Base-by-base conservation (phyloP, 768 basidiomycete genomes). In the Termitomyces heimii region DNA sequence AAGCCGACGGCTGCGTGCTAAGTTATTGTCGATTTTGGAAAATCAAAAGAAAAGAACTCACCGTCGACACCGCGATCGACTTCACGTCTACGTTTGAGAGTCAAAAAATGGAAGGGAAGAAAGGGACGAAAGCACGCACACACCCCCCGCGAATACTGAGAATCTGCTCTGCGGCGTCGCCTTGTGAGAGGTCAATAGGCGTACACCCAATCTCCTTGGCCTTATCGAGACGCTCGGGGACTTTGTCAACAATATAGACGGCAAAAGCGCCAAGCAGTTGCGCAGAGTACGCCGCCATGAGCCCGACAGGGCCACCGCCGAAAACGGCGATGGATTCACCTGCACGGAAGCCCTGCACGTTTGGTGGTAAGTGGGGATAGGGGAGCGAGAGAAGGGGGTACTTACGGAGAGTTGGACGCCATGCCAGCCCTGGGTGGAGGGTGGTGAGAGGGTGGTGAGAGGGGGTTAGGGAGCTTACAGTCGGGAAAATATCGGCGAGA, bases 271-370 rank as follows among this genome's bases (percentile, higher is more conserved):
- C 82, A 29, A 80, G 77, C 1, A 82, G 65, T 6, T 73, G 62
- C 1, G 81, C 81, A 37, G 80, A 81, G 62, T 83, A 82, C 0
- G 80, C 81, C 1, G 81, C 81, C 81, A 83, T 83, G 35, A 83
- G 75, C 1, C 82, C 81, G 14, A 80, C 77, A 10, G 78, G 79
- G 8, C 77, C 81, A 8, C 78, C 81, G 18, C 81, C 81, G 56
- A 81, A 82, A 20, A 83, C 77, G 3, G 70, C 80, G 46, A 83
- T 58, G 13, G 76, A 79, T 66, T 83, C 81, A 2, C 81, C 81
- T 2, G 80, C 75, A 43, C 69, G 73, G 67, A 80, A 82, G 0
- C 79, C 78, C 72, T 76, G 56, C 20, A 14, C 26, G 29, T 14
- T 34, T 37, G 55, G 5, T n/a, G 4, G 10, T 31, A 31, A 7